These are phyloP conservation scores for Alternaria dauci DNA, from an alignment of 2,329 filamentous ascomycete genomes.

Conservation along the genomic window DNA sequence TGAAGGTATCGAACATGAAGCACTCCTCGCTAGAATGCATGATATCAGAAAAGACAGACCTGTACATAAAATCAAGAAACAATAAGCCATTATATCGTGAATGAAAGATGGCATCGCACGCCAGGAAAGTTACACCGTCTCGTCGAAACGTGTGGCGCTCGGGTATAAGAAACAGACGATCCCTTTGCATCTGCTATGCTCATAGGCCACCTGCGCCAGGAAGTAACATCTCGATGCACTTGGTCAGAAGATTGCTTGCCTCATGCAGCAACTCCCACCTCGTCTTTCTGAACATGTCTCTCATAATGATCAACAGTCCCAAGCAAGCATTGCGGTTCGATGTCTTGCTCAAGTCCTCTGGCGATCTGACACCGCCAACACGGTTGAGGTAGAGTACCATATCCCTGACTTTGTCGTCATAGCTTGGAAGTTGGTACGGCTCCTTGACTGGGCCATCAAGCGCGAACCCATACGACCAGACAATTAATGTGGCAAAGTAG, in stretches of 20 bases:
- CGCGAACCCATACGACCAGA: constrained; percentile 95
- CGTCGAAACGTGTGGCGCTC: neutral
- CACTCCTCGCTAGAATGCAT: constrained; percentile 24
- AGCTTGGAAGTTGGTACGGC: constrained; percentile 62
- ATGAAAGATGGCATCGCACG: constrained; percentile 10
- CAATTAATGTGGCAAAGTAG: constrained; percentile 89
- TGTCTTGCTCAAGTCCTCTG: constrained; percentile 78
- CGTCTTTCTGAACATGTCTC: constrained; percentile 80
- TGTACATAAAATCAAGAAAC: neutral
- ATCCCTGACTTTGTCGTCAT: constrained; percentile 73
- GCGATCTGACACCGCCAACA: constrained; percentile 75
- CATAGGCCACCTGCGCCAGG: constrained; percentile 33
- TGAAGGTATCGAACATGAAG: constrained; percentile 18
- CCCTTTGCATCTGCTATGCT: neutral
- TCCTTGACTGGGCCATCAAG: constrained; percentile 78
- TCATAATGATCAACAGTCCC: constrained; percentile 80
- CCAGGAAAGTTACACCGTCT: neutral
- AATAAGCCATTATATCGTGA: constrained; percentile 20
- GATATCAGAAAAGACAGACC: constrained; percentile 18
- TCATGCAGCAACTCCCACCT: constrained; percentile 93
- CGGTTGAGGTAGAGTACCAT: constrained; percentile 81
- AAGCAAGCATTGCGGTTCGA: constrained; percentile 83
- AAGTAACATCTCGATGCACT: constrained; percentile 74
- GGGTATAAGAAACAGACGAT: neutral
- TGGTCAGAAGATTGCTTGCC: constrained; percentile 79